Conservation (phyloP, 352 stramenopile genomes). For the Albugo candida region DNA sequence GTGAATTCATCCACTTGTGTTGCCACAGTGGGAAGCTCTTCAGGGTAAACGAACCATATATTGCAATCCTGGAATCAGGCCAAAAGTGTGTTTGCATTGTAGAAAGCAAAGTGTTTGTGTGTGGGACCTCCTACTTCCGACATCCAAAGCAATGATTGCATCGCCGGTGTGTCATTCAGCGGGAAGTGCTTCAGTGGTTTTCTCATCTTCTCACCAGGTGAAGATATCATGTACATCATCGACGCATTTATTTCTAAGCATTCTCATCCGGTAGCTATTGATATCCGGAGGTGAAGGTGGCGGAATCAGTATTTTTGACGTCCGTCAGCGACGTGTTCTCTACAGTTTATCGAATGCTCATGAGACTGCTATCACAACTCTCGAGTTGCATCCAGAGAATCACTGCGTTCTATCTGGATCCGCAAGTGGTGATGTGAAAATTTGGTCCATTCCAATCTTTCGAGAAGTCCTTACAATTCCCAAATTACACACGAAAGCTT, state of each 20-base stretch:
- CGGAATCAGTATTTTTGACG: constrained; percentile 69
- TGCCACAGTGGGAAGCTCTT: constrained; percentile 48
- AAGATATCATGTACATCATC: constrained; percentile 2
- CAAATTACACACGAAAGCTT: constrained; percentile 66
- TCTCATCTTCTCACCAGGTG: constrained; percentile 52
- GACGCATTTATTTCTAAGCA: background rate
- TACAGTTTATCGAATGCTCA: constrained; percentile 70
- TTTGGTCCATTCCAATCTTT: constrained; percentile 75
- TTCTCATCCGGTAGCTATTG: constrained; percentile 26
- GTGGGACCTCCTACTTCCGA: constrained; percentile 63
- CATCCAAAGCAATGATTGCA: constrained; percentile 46
- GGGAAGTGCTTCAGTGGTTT: constrained; percentile 48
- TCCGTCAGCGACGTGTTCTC: constrained; percentile 68
- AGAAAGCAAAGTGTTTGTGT: constrained; percentile 71
- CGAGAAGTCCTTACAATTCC: constrained; percentile 44
- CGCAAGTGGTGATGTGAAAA: constrained; percentile 69
- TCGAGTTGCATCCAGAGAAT: constrained; percentile 54
- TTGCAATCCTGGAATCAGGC: background rate
- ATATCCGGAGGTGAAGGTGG: constrained; percentile 65
- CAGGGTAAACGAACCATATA: constrained; percentile 26
- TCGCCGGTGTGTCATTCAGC: constrained; percentile 53
- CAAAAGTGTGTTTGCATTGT: background rate
- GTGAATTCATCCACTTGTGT: constrained; percentile 63
- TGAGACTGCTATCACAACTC: constrained; percentile 66
- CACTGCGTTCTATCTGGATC: constrained; percentile 71